phyloP scores from a whole-genome alignment of 768 basidiomycete genomes.

The Tulasnella sp. region DNA sequence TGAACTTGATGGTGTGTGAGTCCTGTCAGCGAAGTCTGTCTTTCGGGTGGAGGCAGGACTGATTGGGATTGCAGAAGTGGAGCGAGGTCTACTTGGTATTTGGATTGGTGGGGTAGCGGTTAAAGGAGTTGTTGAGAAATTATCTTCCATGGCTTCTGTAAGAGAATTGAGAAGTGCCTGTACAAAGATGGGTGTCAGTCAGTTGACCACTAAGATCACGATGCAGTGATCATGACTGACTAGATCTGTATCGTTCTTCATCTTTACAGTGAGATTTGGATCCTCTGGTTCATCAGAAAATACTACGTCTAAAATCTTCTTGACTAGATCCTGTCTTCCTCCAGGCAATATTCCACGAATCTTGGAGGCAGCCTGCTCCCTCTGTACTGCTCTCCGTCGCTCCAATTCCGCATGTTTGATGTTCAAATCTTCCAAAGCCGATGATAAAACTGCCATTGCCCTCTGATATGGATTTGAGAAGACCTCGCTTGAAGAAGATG shows the following conservation, averaged over 20 bases:
- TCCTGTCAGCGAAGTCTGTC: background rate
- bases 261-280: background rate
- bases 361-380: constrained; percentile 3
- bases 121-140: constrained; percentile 19
- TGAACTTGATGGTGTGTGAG: background rate
- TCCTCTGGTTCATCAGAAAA: constrained; percentile 34
- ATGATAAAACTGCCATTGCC: constrained; percentile 54
- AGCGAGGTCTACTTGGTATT: background rate
- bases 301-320: constrained; percentile 14
- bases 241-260: too few relatives aligned
- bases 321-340: background rate
- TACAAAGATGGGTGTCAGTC: too few relatives aligned
- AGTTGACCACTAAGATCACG: too few relatives aligned
- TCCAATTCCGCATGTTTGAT: constrained; percentile 46
- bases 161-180: constrained; percentile 44
- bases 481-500: background rate
- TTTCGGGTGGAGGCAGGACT: background rate
- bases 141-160: constrained; percentile 42
- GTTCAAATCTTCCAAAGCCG: constrained; percentile 48
- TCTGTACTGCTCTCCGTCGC: constrained; percentile 36
- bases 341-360: constrained; percentile 1
- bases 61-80: too few relatives aligned
- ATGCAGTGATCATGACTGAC: background rate
- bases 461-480: constrained; percentile 39
- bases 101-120: background rate